phyloP scores from a whole-genome alignment of 768 basidiomycete species.

The Scleroderma citrinum region DNA sequence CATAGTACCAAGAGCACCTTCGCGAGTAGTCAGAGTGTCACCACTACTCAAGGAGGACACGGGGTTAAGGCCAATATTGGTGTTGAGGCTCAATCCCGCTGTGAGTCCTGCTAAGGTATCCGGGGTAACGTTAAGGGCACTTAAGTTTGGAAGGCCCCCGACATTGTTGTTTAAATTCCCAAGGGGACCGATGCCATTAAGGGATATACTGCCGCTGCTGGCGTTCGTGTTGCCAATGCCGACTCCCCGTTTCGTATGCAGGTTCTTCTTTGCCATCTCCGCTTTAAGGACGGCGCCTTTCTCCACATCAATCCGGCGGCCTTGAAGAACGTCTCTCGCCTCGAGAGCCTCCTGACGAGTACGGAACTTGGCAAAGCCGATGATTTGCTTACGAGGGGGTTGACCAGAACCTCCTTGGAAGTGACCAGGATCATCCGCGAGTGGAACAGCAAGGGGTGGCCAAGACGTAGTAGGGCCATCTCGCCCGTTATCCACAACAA shows the following conservation, averaged over 20 bases:
- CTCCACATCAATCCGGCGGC: conserved; percentile 85
- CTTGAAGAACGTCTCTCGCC: conserved; percentile 85
- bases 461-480: conserved; percentile 70
- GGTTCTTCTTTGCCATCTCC: conserved; percentile 99
- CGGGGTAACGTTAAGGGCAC: conserved; percentile 21
- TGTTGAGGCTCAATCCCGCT: conserved; percentile 26
- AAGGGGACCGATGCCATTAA: conserved; percentile 18
- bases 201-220: conserved; percentile 23
- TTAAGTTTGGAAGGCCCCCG: conserved; percentile 21
- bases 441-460: conserved; percentile 37
- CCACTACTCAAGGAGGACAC: conserved; percentile 19
- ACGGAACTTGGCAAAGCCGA: conserved; percentile 95
- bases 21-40: conserved; percentile 34
- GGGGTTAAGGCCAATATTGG: conserved; percentile 21
- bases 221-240: conserved; percentile 47
- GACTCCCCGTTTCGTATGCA: conserved; percentile 90
- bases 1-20: conserved; percentile 45
- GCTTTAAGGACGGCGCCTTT: conserved; percentile 92
- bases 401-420: conserved; percentile 25
- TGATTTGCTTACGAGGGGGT: conserved; percentile 88
- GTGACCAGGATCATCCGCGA: conserved; percentile 29
- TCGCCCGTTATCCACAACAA: conserved; percentile 72
- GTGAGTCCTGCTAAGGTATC: conserved; percentile 24
- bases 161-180: conserved; percentile 21
- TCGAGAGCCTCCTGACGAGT: conserved; percentile 81